These are phyloP conservation scores for Trichoderma simmonsii DNA, from an alignment of 2,329 filamentous ascomycete species.

Conservation along the genomic window DNA sequence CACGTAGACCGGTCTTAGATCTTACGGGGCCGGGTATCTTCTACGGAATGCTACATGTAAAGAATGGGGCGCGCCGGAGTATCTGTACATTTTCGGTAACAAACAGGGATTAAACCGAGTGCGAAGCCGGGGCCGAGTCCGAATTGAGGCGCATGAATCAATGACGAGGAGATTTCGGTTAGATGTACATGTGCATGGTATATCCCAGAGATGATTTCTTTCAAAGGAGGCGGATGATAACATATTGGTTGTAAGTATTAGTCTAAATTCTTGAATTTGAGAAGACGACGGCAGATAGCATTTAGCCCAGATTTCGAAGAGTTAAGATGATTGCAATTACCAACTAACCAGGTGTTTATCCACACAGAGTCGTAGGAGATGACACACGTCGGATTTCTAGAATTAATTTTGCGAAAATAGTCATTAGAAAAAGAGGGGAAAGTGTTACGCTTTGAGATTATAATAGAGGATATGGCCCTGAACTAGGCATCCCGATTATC, in stretches of 20 bases:
- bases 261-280: too few species aligned
- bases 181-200: not conserved
- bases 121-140: not conserved
- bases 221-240: fast-evolving
- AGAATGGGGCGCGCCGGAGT: not conserved
- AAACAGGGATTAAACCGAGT: not conserved
- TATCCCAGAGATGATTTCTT: not conserved
- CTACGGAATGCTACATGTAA: not conserved
- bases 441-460: too few species aligned
- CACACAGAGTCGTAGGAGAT: too few species aligned
- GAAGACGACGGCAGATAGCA: too few species aligned
- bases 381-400: too few species aligned
- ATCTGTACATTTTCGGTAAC: not conserved
- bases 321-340: too few species aligned
- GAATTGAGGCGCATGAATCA: not conserved
- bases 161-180: not conserved
- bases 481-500: fast-evolving
- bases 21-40: not conserved
- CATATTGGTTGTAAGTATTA: not conserved
- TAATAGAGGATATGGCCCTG: too few species aligned
- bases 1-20: not conserved
- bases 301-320: too few species aligned
- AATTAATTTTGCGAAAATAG: too few species aligned
- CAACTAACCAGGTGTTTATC: too few species aligned
- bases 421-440: too few species aligned